These are phyloP conservation scores for Schizopora paradoxa DNA, from an alignment of 1,284 basidiomycete species.

Conservation along the genomic window DNA sequence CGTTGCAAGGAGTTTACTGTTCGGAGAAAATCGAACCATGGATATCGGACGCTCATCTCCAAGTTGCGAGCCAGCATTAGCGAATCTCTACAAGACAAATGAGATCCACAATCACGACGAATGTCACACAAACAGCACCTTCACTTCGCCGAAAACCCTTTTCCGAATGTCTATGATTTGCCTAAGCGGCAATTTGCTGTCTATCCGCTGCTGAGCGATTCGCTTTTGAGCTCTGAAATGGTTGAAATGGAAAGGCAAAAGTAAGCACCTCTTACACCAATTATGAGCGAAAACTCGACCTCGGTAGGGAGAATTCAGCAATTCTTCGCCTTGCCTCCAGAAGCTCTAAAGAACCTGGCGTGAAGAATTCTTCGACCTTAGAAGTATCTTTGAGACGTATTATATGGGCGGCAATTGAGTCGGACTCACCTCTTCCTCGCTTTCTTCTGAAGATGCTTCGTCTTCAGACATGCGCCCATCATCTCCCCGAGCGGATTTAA, in stretches of 20 bases:
- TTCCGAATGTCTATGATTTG: constrained; percentile 88
- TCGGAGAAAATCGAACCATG: constrained; percentile 91
- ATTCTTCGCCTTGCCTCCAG: constrained; percentile 79
- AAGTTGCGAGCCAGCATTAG: constrained; percentile 94
- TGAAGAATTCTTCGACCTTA: constrained; percentile 93
- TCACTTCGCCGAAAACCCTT: constrained; percentile 83
- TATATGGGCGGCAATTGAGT: neutral
- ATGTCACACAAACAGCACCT: constrained; percentile 43
- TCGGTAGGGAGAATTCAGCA: constrained; percentile 88
- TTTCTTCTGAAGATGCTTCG: constrained; percentile 54
- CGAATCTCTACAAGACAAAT: constrained; percentile 71
- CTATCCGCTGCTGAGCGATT: constrained; percentile 82
- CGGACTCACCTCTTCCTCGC: constrained; percentile 68
- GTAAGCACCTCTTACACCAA: constrained; percentile 77
- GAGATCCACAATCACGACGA: neutral
- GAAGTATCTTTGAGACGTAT: constrained; percentile 10
- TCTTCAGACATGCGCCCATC: constrained; percentile 68
- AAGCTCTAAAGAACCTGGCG: constrained; percentile 83
- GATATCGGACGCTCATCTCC: constrained; percentile 94
- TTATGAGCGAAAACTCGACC: constrained; percentile 68
- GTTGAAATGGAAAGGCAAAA: constrained; percentile 31
- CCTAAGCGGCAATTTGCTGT: constrained; percentile 85
- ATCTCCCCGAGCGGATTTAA: constrained; percentile 73
- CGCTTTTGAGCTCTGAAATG: constrained; percentile 83
- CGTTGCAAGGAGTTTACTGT: constrained; percentile 83